Evolutionary conservation across 768 basidiomycete genomes (phyloP).

Genomic region (Suillus americanus): DNA sequence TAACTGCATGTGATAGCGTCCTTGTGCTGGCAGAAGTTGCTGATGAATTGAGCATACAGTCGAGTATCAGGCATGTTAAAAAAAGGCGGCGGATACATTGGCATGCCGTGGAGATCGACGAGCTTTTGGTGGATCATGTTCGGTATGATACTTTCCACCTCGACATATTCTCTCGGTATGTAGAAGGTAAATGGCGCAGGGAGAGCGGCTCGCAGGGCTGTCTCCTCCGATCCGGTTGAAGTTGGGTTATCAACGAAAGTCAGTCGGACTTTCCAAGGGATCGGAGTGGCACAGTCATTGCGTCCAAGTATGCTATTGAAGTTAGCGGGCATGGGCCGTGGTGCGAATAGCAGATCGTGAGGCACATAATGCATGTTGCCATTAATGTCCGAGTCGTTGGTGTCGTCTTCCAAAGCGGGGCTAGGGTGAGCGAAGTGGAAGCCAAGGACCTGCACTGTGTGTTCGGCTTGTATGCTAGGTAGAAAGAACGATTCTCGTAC

Average conservation of each 20-base stretch:
- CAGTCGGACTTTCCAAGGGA: background rate
- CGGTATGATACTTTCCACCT: background rate
- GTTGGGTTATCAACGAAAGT: background rate
- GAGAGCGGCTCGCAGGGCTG: background rate
- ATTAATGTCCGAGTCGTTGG: background rate
- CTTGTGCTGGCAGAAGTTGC: background rate
- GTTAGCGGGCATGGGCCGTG: background rate
- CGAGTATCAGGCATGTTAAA: background rate
- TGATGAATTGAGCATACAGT: background rate
- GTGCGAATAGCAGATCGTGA: background rate
- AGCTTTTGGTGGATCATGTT: background rate
- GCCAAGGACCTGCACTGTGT: background rate
- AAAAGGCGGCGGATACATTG: background rate
- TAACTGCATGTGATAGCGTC: background rate
- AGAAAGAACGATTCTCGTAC: background rate
- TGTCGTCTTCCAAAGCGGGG: background rate
- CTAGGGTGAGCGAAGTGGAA: background rate
- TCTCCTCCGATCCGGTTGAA: background rate
- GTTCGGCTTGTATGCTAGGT: background rate
- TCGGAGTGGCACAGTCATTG: background rate
- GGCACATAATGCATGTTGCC: background rate
- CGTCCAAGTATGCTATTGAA: background rate
- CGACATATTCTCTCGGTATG: background rate
- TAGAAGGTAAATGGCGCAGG: slow-evolving; percentile 27
- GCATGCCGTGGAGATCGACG: background rate